Evolutionary conservation across 345 rosid genomes (phyloP).

Genomic region (Heritiera littoralis): DNA sequence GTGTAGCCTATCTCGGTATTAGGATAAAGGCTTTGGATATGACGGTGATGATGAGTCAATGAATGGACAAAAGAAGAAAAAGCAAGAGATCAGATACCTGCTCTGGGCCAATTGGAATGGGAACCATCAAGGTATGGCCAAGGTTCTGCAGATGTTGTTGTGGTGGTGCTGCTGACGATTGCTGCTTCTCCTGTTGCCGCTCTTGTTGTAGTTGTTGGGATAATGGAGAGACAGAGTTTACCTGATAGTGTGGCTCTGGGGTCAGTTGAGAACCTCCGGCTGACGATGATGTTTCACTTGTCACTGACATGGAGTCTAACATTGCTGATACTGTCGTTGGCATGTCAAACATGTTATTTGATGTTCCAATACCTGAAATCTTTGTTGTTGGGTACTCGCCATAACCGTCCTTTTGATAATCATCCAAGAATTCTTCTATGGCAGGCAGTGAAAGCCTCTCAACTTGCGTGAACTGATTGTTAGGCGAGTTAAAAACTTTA

Average conservation of each 20-base stretch:
- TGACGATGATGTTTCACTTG: slow-evolving; percentile 24
- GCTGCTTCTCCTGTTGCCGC: slow-evolving; percentile 33
- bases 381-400: slow-evolving; percentile 28
- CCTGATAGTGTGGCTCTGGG: slow-evolving; percentile 39
- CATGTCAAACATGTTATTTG: slow-evolving; percentile 29
- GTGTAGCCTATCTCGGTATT: too few relatives aligned
- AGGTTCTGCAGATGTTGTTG: slow-evolving; percentile 37
- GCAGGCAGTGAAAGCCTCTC: slow-evolving; percentile 49
- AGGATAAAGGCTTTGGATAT: too few relatives aligned
- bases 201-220: slow-evolving; percentile 51
- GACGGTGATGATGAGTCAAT: too few relatives aligned
- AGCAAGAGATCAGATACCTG: slow-evolving; percentile 37
- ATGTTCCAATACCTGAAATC: slow-evolving; percentile 24
- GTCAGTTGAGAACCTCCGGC: slow-evolving; percentile 33
- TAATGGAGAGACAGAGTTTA: slow-evolving; percentile 30
- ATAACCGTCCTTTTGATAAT: slow-evolving; percentile 41
- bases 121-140: slow-evolving; percentile 40
- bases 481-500: slow-evolving; percentile 49
- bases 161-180: slow-evolving; percentile 19
- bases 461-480: slow-evolving; percentile 46
- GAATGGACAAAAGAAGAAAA: neutral
- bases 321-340: slow-evolving; percentile 19
- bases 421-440: slow-evolving; percentile 57
- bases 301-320: slow-evolving; percentile 39
- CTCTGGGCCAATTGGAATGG: slow-evolving; percentile 46